These are phyloP conservation scores for Symbiodinium pilosum DNA, from an alignment of 73 alveolate genomes.

Conservation along the genomic window DNA sequence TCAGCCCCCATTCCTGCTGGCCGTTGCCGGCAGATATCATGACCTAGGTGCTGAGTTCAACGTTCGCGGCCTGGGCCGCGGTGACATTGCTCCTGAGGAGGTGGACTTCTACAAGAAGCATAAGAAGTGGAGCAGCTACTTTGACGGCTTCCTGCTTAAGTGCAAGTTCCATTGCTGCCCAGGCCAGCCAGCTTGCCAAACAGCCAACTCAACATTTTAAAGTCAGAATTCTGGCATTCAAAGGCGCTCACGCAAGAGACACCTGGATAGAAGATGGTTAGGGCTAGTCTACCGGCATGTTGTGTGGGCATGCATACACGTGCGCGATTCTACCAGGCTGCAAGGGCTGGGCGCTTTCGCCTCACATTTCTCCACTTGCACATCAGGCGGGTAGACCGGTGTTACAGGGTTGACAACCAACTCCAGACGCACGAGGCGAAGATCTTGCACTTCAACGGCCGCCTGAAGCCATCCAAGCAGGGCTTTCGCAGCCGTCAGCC, in stretches of 20 bases:
- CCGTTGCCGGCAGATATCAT: constrained; percentile 61
- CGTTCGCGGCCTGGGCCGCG: constrained; percentile 87
- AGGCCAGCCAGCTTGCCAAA: background rate
- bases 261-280: too few relatives aligned
- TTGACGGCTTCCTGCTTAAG: constrained; percentile 65
- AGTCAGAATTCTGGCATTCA: too few relatives aligned
- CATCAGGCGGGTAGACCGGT: constrained; percentile 34
- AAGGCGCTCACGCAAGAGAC: too few relatives aligned
- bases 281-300: background rate
- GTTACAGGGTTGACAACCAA: background rate
- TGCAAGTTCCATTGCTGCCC: constrained; percentile 92
- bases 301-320: background rate
- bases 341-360: constrained; percentile 86
- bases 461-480: constrained; percentile 55
- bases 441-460: constrained; percentile 90
- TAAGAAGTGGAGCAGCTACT: constrained; percentile 60
- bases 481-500: constrained; percentile 9
- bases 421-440: constrained; percentile 26
- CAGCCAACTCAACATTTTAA: background rate
- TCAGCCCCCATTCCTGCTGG: constrained; percentile 84
- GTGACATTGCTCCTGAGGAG: constrained; percentile 90
- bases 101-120: constrained; percentile 15
- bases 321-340: constrained; percentile 42
- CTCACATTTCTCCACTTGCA: constrained; percentile 63
- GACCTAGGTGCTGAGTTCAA: constrained; percentile 89